Base-by-base conservation (phyloP, 1,284 basidiomycete genomes). In the Heliocybe sulcata region DNA sequence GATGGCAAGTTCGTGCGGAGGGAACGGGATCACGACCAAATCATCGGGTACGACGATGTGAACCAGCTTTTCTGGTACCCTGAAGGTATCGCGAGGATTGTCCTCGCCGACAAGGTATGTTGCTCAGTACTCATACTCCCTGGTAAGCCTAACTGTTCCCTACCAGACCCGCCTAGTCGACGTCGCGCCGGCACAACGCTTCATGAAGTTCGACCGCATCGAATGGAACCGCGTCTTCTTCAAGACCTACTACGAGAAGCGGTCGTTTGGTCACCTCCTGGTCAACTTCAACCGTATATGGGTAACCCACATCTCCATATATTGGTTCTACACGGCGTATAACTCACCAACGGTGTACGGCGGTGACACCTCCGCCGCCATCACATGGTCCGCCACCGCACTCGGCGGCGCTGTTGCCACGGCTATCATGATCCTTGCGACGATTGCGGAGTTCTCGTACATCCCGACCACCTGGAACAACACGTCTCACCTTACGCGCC, bases 11-110 rank as follows among this genome's bases (percentile, higher is more conserved):
- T 97, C 69, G 87, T 99, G 52, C 80, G 92, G 64, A 82, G 91
- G 66, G 96, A 99, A 77, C 81, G 80, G 66, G 96, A 99, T 65
- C 97, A 98, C 69, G 87, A 94, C 59, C 80, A 88, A 61, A 94
- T 98, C 65, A 98, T 99, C 67, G 97, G 96, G 11, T 99, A 99
- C 68, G 96, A 99, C 70, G 96, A 99, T 71, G 90, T 99, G 64
- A 99, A 99, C 70, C 96, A 99, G 70, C 77, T 99, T 48, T 99
- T 99, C 74, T 99, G 96, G 96, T 99, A 99, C 70, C 97, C 97
- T 3, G 97, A 99, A 65, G 97, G 97, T 42, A 96, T 99, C 64
- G 90, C 94, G 26, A 81, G 93, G 42, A 98, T 99, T 64, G 80
- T 86, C 12, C 79, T 98, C 42, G 82, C 76, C 22, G 94, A 98